A percentile compares a stretch with the other conserved stretches of the same genome.
phyloP scores from a whole-genome alignment of 2,329 filamentous ascomycete genomes.

The Trichophyton benhamiae region DNA sequence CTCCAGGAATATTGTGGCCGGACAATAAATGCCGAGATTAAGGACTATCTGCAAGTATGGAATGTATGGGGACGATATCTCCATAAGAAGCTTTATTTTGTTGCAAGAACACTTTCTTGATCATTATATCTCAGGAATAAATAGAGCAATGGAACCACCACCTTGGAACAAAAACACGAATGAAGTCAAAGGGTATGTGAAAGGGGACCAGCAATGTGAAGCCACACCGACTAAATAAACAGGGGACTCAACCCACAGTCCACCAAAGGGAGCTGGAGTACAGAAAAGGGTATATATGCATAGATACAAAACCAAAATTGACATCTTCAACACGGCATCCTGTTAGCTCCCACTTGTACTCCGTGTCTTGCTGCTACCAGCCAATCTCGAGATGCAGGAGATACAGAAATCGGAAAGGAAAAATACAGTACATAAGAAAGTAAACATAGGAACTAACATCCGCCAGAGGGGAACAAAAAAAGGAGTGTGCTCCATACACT shows the following conservation, averaged over 20 bases:
- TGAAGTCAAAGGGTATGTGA: background rate
- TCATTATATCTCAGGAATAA: background rate
- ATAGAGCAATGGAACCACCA: background rate
- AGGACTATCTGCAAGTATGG: background rate
- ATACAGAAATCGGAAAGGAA: background rate
- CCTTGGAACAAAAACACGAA: background rate
- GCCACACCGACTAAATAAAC: constrained; percentile 1
- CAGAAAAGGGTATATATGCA: background rate
- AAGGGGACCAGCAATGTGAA: background rate
- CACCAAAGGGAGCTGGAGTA: background rate
- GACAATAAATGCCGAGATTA: background rate
- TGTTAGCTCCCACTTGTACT: constrained; percentile 3
- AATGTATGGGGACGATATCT: background rate
- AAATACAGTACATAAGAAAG: background rate
- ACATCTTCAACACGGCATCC: background rate
- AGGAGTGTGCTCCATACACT: background rate
- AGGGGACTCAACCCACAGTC: background rate
- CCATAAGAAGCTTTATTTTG: background rate
- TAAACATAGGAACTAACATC: background rate
- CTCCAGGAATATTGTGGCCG: background rate
- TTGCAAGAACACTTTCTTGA: background rate
- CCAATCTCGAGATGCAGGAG: background rate
- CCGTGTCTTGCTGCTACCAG: background rate
- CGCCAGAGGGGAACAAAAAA: background rate
- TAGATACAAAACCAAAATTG: constrained; percentile 1